These are phyloP conservation scores for Scheffersomyces spartinae DNA, from an alignment of 805 yeast genomes.

Conservation along the genomic window DNA sequence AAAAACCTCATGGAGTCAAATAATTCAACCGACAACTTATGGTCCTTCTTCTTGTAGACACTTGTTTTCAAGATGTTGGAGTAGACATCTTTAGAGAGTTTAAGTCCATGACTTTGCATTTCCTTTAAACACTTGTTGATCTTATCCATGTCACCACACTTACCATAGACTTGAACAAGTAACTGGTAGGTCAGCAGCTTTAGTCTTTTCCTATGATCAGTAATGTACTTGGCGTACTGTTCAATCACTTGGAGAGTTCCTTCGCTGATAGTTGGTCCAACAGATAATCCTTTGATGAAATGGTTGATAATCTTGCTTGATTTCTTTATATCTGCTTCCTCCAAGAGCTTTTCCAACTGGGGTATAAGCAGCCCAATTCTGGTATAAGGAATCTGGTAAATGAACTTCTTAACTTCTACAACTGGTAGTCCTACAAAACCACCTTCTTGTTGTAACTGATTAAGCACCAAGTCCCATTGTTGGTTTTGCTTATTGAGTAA, in stretches of 20 bases:
- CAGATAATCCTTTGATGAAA: conserved; percentile 24
- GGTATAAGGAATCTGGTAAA: conserved; percentile 28
- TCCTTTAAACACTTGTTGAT: conserved; percentile 25
- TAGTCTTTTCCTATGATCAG: conserved; percentile 13
- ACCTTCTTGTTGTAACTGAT: conserved; percentile 19
- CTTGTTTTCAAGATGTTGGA: conserved; percentile 52
- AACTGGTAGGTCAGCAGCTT: conserved; percentile 31
- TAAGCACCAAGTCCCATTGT: conserved; percentile 37
- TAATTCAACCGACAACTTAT: conserved; percentile 52
- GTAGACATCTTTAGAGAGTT: conserved; percentile 36
- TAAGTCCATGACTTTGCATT: conserved; percentile 25
- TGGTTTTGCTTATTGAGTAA: conserved; percentile 27
- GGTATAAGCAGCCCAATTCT: conserved; percentile 24
- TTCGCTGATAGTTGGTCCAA: conserved; percentile 10
- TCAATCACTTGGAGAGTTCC: conserved; percentile 19
- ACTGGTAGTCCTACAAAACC: conserved; percentile 23
- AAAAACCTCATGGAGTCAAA: conserved; percentile 83
- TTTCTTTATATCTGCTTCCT: conserved; percentile 16
- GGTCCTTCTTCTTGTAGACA: conserved; percentile 37
- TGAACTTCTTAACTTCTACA: conserved; percentile 22
- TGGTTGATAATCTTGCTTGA: conserved; percentile 24
- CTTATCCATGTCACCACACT: conserved; percentile 20
- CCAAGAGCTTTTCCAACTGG: conserved; percentile 22
- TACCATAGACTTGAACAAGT: conserved; percentile 35
- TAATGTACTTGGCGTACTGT: conserved; percentile 14